These are phyloP conservation scores for Globisporangium cylindrosporum DNA, from an alignment of 352 stramenopile genomes.

Conservation along the genomic window DNA sequence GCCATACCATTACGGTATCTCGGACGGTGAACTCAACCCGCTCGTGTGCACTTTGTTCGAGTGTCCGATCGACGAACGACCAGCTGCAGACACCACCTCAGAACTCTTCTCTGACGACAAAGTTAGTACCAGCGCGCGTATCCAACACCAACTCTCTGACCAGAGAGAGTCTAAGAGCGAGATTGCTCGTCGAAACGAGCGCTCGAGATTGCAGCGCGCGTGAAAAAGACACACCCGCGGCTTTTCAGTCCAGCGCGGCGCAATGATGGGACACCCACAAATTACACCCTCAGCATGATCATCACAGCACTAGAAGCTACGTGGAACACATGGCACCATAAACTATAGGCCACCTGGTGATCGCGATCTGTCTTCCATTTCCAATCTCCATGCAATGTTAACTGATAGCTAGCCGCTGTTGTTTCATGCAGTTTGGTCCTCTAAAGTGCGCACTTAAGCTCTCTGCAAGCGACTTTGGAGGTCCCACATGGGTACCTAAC, in stretches of 20 bases:
- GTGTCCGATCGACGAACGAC: neutral
- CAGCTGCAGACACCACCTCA: neutral
- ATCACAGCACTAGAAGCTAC: neutral
- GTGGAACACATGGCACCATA: neutral
- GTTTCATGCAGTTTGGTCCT: neutral
- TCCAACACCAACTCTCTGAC: neutral
- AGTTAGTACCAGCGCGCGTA: neutral
- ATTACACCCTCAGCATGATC: too few species aligned
- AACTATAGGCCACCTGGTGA: too few species aligned
- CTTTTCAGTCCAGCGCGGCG: neutral
- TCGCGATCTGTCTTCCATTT: neutral
- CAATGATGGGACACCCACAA: neutral
- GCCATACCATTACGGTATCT: neutral
- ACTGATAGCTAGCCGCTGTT: neutral
- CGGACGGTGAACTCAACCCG: neutral
- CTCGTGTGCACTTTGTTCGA: neutral
- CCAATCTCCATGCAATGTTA: neutral
- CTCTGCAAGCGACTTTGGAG: neutral
- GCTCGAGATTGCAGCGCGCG: neutral
- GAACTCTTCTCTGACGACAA: neutral
- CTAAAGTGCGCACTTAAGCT: neutral
- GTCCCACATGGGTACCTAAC: constrained; percentile 10
- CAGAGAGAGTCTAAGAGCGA: neutral
- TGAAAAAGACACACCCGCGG: too few species aligned
- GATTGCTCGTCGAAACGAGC: neutral